These are phyloP conservation scores for Paspalum notatum DNA, from an alignment of 176 grass and related monocot genomes.

Conservation along the genomic window DNA sequence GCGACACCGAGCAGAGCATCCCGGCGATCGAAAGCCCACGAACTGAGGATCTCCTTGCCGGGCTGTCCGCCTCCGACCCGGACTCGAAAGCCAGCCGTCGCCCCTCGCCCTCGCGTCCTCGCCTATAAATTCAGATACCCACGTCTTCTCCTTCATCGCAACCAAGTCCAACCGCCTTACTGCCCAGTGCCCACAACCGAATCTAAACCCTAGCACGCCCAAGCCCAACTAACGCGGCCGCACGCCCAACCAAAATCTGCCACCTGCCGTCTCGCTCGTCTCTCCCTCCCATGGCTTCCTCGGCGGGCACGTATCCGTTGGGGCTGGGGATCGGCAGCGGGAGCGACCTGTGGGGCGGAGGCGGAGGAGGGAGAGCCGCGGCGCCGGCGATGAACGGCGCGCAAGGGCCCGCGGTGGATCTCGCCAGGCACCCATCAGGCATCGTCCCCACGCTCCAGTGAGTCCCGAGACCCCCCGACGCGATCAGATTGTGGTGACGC, in stretches of 20 bases:
- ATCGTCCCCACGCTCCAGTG: conserved; percentile 78
- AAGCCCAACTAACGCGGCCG: conserved; percentile 13
- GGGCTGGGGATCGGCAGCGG: conserved; percentile 19
- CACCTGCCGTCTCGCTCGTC: background rate
- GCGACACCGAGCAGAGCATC: no score
- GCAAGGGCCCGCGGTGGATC: conserved; percentile 14
- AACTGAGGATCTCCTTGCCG: no score
- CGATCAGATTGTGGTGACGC: background rate
- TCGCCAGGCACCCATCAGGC: conserved; percentile 55
- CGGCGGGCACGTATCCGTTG: background rate
- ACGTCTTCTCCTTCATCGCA: background rate
- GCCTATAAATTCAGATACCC: conserved; percentile 39
- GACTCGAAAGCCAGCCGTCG: no score
- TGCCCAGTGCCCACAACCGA: background rate
- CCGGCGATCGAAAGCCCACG: no score
- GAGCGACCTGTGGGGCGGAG: conserved; percentile 15
- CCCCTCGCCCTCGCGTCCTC: background rate
- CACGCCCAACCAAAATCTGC: conserved; percentile 10
- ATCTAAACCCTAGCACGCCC: conserved; percentile 35
- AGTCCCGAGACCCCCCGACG: conserved; percentile 30
- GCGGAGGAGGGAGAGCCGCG: background rate
- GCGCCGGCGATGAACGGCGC: background rate
- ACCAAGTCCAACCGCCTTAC: no score
- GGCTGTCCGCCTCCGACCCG: no score
- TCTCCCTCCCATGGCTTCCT: conserved; percentile 22